phyloP scores from a whole-genome alignment of 495 filamentous ascomycete species.

The Tuber indicum region DNA sequence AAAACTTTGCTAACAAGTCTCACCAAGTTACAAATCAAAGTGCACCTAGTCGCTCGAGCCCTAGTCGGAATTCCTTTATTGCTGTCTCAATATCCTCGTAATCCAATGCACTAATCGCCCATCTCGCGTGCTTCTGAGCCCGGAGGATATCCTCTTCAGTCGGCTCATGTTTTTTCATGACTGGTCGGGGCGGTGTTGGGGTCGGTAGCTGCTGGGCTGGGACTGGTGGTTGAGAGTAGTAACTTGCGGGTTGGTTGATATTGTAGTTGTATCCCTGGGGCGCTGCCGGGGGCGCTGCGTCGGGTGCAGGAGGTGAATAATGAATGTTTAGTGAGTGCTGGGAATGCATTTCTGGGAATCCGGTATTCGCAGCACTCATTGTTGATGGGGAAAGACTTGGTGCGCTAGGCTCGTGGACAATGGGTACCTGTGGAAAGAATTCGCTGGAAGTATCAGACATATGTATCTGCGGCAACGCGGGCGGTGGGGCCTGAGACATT shows the following conservation, averaged over 20 bases:
- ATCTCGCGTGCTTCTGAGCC: conserved; percentile 93
- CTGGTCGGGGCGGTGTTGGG: conserved; percentile 25
- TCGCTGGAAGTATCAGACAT: conserved; percentile 39
- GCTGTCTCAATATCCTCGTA: conserved; percentile 94
- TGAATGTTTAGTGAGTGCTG: conserved; percentile 7
- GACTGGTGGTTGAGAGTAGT: conserved; percentile 30
- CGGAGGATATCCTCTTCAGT: conserved; percentile 65
- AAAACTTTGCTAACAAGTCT: not conserved
- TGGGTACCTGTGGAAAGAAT: conserved; percentile 51
- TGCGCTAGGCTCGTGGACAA: conserved; percentile 25
- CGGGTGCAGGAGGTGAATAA: conserved; percentile 20
- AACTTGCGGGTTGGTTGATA: conserved; percentile 26
- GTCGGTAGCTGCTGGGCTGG: conserved; percentile 30
- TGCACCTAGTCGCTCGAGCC: conserved; percentile 61
- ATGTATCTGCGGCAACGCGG: conserved; percentile 49
- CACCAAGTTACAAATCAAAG: not conserved
- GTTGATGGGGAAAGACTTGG: conserved; percentile 22
- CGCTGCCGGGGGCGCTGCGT: conserved; percentile 21
- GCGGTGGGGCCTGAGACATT: conserved; percentile 39
- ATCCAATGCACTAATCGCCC: conserved; percentile 93
- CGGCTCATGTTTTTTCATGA: conserved; percentile 20
- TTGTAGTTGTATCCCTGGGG: conserved; percentile 18
- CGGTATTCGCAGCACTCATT: conserved; percentile 15
- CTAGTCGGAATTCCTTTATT: conserved; percentile 71
- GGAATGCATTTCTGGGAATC: conserved; percentile 16